These are phyloP conservation scores for Phaeosphaeria sp. DNA, from an alignment of 2,329 filamentous ascomycete genomes.

Conservation along the genomic window DNA sequence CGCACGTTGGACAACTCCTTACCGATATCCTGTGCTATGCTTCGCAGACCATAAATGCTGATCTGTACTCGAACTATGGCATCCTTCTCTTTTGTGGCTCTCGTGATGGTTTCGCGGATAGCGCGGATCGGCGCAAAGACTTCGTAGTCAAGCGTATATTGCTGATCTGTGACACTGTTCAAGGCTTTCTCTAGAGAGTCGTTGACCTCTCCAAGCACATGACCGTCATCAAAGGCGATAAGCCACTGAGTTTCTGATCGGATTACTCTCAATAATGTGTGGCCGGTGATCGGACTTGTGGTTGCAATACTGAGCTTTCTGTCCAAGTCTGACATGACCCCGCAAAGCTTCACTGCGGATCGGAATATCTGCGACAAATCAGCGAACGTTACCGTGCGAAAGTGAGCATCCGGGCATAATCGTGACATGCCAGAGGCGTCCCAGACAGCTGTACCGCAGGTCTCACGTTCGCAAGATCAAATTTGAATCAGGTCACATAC, in stretches of 20 bases:
- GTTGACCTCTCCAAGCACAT: conserved; percentile 26
- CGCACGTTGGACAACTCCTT: conserved; percentile 26
- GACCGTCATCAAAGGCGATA: conserved; percentile 21
- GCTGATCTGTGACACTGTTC: conserved; percentile 19
- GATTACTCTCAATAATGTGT: conserved; percentile 19
- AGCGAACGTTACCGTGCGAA: conserved; percentile 1
- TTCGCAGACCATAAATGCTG: conserved; percentile 28
- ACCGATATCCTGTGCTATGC: conserved; percentile 16
- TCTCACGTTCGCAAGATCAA: background rate
- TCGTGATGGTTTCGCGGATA: conserved; percentile 30
- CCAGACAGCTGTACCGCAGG: too few species aligned
- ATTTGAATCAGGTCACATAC: conserved; percentile 9
- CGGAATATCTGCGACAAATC: conserved; percentile 21
- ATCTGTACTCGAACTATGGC: conserved; percentile 35
- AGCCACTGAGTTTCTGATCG: conserved; percentile 16
- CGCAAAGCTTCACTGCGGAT: conserved; percentile 24
- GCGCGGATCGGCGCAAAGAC: conserved; percentile 25
- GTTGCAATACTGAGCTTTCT: conserved; percentile 9
- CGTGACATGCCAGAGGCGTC: too few species aligned
- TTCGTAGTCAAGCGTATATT: conserved; percentile 24
- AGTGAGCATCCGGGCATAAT: too few species aligned
- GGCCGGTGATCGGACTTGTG: conserved; percentile 18
- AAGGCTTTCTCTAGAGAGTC: conserved; percentile 26
- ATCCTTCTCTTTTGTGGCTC: conserved; percentile 29
- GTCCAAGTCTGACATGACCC: conserved; percentile 32